Evolutionary conservation across 1,139 yeast genomes (phyloP).

Genomic region (Debaryomyces sp.): DNA sequence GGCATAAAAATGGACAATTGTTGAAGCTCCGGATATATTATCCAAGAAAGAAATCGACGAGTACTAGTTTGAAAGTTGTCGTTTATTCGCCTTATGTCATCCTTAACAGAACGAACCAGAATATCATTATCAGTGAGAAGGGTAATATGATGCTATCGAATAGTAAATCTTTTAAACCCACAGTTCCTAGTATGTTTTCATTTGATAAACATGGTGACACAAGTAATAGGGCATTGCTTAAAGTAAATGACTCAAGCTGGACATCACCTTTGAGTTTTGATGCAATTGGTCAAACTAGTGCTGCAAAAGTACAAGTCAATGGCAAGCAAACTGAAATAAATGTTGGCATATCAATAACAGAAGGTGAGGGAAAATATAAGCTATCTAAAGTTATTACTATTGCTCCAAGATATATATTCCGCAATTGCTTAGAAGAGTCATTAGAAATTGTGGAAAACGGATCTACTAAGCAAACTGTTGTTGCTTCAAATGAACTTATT

Average conservation of each 20-base stretch:
- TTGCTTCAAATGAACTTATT: constrained; percentile 51
- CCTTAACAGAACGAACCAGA: constrained; percentile 76
- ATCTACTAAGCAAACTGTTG: constrained; percentile 45
- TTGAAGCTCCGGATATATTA: constrained; percentile 69
- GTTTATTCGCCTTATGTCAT: constrained; percentile 84
- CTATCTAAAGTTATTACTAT: constrained; percentile 77
- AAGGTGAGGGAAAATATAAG: constrained; percentile 87
- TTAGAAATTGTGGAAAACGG: constrained; percentile 74
- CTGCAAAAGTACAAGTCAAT: constrained; percentile 59
- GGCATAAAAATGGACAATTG: constrained; percentile 65
- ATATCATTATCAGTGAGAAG: constrained; percentile 60
- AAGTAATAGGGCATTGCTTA: constrained; percentile 68
- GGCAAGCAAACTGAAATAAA: constrained; percentile 69
- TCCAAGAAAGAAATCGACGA: constrained; percentile 42
- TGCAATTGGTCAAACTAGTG: constrained; percentile 83
- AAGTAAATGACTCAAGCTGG: constrained; percentile 73
- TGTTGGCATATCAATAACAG: constrained; percentile 73
- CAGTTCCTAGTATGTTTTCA: constrained; percentile 79
- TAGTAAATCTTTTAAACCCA: constrained; percentile 28
- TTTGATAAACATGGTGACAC: constrained; percentile 63
- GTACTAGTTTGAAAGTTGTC: constrained; percentile 63
- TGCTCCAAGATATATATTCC: constrained; percentile 79
- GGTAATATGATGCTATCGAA: constrained; percentile 51
- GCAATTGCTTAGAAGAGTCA: constrained; percentile 60
- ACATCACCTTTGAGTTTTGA: constrained; percentile 82